Evolutionary conservation across 2,329 filamentous ascomycete species (phyloP).

Genomic region (Huntiella moniliformis): DNA sequence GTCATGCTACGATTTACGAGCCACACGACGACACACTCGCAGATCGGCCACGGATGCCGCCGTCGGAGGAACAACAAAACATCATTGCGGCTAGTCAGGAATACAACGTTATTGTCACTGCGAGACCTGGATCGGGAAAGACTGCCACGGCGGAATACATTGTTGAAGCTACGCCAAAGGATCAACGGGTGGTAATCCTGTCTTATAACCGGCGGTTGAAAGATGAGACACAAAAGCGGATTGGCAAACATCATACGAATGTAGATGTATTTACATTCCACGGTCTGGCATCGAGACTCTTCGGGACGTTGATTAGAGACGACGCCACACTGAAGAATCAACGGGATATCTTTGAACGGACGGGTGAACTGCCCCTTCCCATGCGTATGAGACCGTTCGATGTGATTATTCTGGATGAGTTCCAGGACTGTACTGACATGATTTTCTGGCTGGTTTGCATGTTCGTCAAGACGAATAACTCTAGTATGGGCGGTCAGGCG

Average conservation of each 20-base stretch:
- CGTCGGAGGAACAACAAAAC: conserved; percentile 15
- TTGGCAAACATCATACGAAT: conserved; percentile 12
- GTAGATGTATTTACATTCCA: conserved; percentile 17
- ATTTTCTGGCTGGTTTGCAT: conserved; percentile 16
- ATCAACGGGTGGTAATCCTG: conserved; percentile 14
- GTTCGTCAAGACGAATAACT: conserved; percentile 15
- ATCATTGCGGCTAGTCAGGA: conserved; percentile 14
- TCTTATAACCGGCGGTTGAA: conserved; percentile 17
- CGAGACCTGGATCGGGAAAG: conserved; percentile 19
- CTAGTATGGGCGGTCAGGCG: conserved; percentile 8
- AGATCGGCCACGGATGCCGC: neutral
- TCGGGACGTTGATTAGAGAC: conserved; percentile 12
- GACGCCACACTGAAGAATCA: conserved; percentile 13
- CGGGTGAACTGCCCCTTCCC: conserved; percentile 9
- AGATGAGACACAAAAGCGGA: conserved; percentile 14
- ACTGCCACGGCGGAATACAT: conserved; percentile 18
- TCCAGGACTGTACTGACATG: conserved; percentile 17
- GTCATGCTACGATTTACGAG: neutral
- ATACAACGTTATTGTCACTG: conserved; percentile 18
- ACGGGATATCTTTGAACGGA: neutral
- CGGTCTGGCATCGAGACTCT: conserved; percentile 14
- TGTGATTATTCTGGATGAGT: conserved; percentile 18
- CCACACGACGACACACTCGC: neutral
- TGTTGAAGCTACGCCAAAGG: conserved; percentile 12
- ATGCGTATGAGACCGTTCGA: conserved; percentile 16